phyloP scores from a whole-genome alignment of 192 early-diverging fungal species.

The Thamnidium elegans region DNA sequence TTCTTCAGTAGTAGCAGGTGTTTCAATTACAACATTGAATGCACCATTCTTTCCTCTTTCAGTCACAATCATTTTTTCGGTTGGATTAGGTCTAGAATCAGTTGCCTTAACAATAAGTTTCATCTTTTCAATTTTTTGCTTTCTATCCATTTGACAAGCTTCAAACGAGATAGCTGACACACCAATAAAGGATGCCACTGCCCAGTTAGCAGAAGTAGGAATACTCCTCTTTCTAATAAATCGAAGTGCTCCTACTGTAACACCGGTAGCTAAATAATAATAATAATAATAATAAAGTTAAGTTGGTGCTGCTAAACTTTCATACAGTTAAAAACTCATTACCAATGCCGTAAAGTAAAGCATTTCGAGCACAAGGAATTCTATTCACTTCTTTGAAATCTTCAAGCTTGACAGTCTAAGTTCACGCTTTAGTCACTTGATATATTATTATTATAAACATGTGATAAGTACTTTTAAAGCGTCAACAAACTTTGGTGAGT shows the following conservation, averaged over 20 bases:
- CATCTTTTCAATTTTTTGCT: conserved; percentile 28
- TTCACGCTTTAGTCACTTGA: not conserved
- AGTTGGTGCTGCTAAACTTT: no score
- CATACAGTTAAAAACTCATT: not conserved
- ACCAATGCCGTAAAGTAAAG: conserved; percentile 45
- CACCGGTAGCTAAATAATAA: conserved; percentile 38
- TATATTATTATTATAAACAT: not conserved
- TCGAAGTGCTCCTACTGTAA: conserved; percentile 34
- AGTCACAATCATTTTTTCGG: conserved; percentile 17
- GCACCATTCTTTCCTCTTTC: conserved; percentile 29
- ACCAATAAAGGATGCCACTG: conserved; percentile 39
- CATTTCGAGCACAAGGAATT: conserved; percentile 43
- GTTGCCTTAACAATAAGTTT: conserved; percentile 30
- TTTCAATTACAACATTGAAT: conserved; percentile 31
- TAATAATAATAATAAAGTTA: no score
- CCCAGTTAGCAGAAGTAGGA: conserved; percentile 40
- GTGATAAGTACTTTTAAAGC: conserved; percentile 21
- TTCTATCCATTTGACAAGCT: conserved; percentile 37
- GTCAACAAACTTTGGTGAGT: conserved; percentile 17
- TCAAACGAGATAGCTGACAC: conserved; percentile 36
- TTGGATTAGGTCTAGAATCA: conserved; percentile 14
- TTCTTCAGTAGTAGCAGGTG: not conserved
- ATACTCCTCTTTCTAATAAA: conserved; percentile 36
- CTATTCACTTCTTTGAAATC: conserved; percentile 41
- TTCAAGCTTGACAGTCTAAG: conserved; percentile 37